Evolutionary conservation across 345 rosid species (phyloP), one percentile per base, ranked within the genome.

Genomic region (Ailanthus altissimus): DNA sequence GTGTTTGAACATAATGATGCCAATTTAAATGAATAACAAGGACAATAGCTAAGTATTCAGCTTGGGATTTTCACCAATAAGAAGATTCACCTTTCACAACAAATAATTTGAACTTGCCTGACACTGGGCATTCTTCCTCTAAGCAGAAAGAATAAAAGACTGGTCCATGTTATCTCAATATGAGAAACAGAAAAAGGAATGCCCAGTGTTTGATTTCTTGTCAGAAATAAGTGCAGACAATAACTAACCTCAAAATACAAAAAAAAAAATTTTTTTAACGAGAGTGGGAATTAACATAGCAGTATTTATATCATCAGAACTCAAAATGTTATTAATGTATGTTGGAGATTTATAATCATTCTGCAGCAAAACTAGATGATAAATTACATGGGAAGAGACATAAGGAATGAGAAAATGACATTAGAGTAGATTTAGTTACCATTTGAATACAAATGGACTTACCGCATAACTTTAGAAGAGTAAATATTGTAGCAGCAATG

Each of bases 391-490:
- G 36, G 50, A 18, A 65, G 18, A 16, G 38, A 25, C 62, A 51
- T 28, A 57, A 25, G 20, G 66, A 54, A 43, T 6, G 38, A 53
- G 50, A 42, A 42, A 59, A 32, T 70, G 75, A 16, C 25, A 71
- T 11, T 43, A 38, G 6, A 45, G 23, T 62, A 56, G 3, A 18
- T 11, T 26, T 25, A 25, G 72, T 12, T 59, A 53, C 2, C 9
- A 26, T 32, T 64, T 54, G 23, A 13, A 47, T 74, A 64, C 18
- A 63, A 46, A 69, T 18, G 50, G 57, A 54, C 92, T 84, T 88
- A 94, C 98, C 97, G 56, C 91, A 90, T 81, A 94, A 80, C 82
- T 94, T 94, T 71, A 94, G 90, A 72, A 93, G 94, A 63, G 97
- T 94, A 84, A 94, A 93, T 68, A 88, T 80, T 59, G 97, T 88